These are phyloP conservation scores for Nissolia schottii DNA, from an alignment of 306 rosid genomes.

Conservation along the genomic window DNA sequence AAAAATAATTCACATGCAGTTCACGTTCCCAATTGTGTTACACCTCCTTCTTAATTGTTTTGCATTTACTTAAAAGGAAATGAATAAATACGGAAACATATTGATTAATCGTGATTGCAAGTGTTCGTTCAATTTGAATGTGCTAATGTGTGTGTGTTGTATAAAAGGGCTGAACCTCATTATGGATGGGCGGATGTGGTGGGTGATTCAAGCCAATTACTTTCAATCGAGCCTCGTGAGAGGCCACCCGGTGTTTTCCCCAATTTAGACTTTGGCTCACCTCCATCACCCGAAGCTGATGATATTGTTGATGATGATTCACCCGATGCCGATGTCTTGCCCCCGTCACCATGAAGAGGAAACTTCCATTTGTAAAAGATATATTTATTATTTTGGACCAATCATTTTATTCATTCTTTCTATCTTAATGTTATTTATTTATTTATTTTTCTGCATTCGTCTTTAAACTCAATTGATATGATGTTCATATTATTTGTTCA, in stretches of 20 bases:
- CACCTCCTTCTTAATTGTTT: no score
- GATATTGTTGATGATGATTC: conserved; percentile 41
- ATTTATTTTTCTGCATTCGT: not conserved
- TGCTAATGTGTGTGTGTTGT: not conserved
- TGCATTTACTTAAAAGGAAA: no score
- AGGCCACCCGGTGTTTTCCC: conserved; percentile 86
- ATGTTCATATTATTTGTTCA: not conserved
- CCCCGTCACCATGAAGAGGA: conserved; percentile 47
- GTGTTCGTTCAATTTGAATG: not conserved
- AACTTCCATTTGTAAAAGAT: conserved; percentile 24
- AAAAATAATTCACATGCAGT: no score
- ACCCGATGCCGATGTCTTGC: conserved; percentile 44
- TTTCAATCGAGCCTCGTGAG: conserved; percentile 74
- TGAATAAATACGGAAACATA: not conserved
- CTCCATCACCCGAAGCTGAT: conserved; percentile 34
- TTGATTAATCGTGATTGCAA: not conserved
- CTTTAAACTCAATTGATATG: not conserved
- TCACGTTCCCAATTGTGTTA: no score
- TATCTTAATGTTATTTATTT: not conserved
- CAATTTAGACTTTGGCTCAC: conserved; percentile 56
- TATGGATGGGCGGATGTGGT: conserved; percentile 98
- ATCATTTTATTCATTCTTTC: conserved; percentile 73
- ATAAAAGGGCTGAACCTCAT: conserved; percentile 90
- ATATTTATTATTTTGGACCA: conserved; percentile 21
- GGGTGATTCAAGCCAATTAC: conserved; percentile 82